Evolutionary conservation across 140 eudicot species (phyloP), one percentile per base, ranked within the genome.

Genomic region (Ambrosia hybrid): DNA sequence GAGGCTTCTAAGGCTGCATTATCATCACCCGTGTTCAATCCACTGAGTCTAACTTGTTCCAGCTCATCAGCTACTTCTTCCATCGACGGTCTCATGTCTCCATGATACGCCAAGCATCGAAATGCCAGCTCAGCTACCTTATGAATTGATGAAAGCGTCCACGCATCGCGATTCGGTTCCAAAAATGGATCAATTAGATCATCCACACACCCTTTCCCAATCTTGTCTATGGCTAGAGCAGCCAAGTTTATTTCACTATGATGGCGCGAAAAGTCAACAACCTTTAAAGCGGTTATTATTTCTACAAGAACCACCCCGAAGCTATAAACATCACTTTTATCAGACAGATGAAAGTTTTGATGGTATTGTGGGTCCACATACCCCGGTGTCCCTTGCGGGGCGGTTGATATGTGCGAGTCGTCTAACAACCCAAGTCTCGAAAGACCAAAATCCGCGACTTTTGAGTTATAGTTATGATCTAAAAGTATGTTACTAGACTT

Each of bases 381-480:
- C 48, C 48, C 48, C 10, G 48, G 48, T 43, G 48, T 89, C 53
- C 96, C 96, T 78, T 89, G 96, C 17, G 96, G 96, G 63, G 89
- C 92, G 4, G 96, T 89, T 16, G 96, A 89, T 36, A 89, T 81
- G 45, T 89, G 96, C 33, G 92, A 83, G 53, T 84, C 89, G 45
- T 89, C 88, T 8, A 55, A 71, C 74, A 86, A 80, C 57, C 87
- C 89, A 3, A 88, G 80, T 59, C 92, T 74, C 3, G 87, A 86
- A 30, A 86, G 88, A 57, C 96, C 96, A 68, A 89, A 89, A 84
- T 91, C 97, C 0, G 96, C 97, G 6, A 91, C 97, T 68, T 91
- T 88, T 7, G 96, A 91, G 49, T 81, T 88, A 71, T 61, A 91
- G 57, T 86, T 80, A 77, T 71, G 73, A 71, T 88, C 93, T 43